Evolutionary conservation across 2,329 filamentous ascomycete genomes (phyloP), one percentile per base, ranked within the genome.

Genomic region (Cladophialophora immunda): DNA sequence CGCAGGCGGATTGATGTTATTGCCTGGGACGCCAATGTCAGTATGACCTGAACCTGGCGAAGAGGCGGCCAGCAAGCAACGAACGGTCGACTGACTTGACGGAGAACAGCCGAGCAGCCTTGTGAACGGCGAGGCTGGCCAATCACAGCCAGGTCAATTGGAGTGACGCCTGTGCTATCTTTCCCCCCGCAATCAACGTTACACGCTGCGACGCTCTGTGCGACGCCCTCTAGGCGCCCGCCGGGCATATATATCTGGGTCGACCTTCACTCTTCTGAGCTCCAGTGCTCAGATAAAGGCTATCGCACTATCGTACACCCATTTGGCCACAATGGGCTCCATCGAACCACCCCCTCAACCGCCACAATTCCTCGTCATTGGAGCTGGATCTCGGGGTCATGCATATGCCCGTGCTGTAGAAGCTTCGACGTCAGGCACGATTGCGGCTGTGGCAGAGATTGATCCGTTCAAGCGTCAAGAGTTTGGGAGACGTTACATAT

Each of bases 381-480:
- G 93, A 22, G 93, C 92, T 7, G 93, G 93, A 36, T 92, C 90
- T 56, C 89, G 93, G 38, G 93, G 93, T 15, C 85, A 86, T 59
- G 86, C 88, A 32, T 97, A 96, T 76, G 91, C 90, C 34, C 83
- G 84, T 66, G 90, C 90, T 60, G 88, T 93, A 8, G 82, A 84
- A 17, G 87, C 87, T 19, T 71, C 72, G 15, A 73, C 72, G 5
- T 66, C 58, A 15, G 71, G 72, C 27, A n/a, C 50, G n/a, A 87
- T 98, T 67, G 87, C 86, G 25, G 92, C 92, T 29, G 87, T 99
- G 17, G 93, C 91, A 25, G 95, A 98, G 73, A 93, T 94, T 0
- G 83, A 92, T 71, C 77, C 84, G 15, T 95, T 89, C 80, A 96
- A 97, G 79, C 88, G 94, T 4, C 81, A 84, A 50, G 83, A 85